Evolutionary conservation across 371 early-diverging fungal genomes (phyloP).

Genomic region (Mortierella sp.): DNA sequence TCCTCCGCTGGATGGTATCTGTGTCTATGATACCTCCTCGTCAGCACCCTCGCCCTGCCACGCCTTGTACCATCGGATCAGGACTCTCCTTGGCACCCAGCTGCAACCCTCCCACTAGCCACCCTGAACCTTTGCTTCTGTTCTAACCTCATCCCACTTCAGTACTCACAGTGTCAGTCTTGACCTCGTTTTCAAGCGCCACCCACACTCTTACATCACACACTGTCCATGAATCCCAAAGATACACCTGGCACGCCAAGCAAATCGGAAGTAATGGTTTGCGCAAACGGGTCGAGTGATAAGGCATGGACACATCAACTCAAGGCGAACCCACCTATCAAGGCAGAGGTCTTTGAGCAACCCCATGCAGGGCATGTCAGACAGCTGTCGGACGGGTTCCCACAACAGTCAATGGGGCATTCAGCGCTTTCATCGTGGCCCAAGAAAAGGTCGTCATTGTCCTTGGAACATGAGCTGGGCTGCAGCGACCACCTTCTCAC

Average conservation of each 20-base stretch:
- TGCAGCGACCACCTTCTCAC: not conserved
- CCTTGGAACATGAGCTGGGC: not conserved
- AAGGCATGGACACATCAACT: not conserved
- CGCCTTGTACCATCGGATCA: not conserved
- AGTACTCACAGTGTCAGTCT: not conserved
- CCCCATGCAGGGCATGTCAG: not conserved
- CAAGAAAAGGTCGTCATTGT: not conserved
- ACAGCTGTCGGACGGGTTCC: not conserved
- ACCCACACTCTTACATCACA: not conserved
- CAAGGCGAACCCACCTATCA: not conserved
- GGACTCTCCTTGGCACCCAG: not conserved
- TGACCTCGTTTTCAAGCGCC: not conserved
- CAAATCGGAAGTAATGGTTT: not conserved
- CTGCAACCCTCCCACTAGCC: not conserved
- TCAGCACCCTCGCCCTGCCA: not conserved
- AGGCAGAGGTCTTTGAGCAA: not conserved
- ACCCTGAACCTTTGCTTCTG: no score
- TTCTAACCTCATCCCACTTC: no score
- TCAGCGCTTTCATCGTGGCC: not conserved
- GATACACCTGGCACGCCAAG: not conserved
- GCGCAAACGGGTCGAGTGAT: not conserved
- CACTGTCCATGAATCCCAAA: conserved; percentile 8
- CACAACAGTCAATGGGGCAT: not conserved
- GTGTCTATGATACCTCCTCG: no score
- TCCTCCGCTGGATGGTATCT: not conserved